Evolutionary conservation across 345 rosid species (phyloP), one percentile per base, ranked within the genome.

Genomic region (Erucastrum elatum): DNA sequence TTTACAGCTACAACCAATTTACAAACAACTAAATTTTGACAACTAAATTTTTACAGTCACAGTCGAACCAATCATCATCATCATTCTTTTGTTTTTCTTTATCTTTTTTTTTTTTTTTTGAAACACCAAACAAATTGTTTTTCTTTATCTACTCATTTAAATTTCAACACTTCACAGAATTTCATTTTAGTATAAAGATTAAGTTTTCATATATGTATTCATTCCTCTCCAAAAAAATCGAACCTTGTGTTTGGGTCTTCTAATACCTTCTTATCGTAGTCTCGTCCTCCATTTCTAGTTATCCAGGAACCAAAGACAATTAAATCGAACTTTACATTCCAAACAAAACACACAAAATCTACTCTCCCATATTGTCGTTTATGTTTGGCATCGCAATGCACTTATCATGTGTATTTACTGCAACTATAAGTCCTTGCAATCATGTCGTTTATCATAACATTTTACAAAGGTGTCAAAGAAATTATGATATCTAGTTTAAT

Each of bases 301-400:
- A 60, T 60, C 11, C 11, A 44, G 39, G 35, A 46, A 33, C 55
- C 46, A 69, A 70, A 29, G 31, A 25, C 4, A 33, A 29, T 46
- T 31, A 31, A 68, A 76, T 46, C 27, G 69, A 46, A 62, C 17
- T 76, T 31, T 61, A 76, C 21, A 16, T 61, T 76, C 4, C 63
- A 35, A 53, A 65, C 5, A 44, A 46, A 33, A 46, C 69, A 76
- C 62, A 63, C 68, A 29, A 69, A 33, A 68, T n/a, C 13, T n/a
- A 41, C 49, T 64, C 13, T 6, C 44, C 66, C 26, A 8, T 13
- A 44, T 60, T 68, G 80, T 61, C 63, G 21, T 46, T 31, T 76
- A 31, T 60, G 27, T 68, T 13, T 61, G 68, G 61, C 61, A 64
- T 27, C n/a, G 26, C 25, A 33, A 64, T 15, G 51, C 8, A 8